A percentile compares a stretch with the other conserved stretches of the same genome.
Conservation (phyloP, 2,329 filamentous ascomycete genomes). For the Epichloe uncinata region DNA sequence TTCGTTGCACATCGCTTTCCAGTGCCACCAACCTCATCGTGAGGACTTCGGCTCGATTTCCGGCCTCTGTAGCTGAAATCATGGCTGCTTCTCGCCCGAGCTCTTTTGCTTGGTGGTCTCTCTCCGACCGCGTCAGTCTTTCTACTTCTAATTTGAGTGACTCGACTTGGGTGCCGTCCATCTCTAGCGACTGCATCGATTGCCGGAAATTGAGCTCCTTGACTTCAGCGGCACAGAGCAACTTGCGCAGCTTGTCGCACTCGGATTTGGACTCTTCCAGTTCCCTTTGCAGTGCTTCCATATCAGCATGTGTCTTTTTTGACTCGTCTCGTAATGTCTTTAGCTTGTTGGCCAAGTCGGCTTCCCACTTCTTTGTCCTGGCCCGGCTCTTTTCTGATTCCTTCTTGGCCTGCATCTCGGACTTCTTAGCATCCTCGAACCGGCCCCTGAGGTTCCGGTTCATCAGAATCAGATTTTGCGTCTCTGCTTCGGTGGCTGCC, state of each 20-base stretch:
- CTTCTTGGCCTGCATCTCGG: conserved; percentile 55
- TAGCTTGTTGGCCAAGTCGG: conserved; percentile 53
- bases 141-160: conserved; percentile 45
- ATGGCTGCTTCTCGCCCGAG: conserved; percentile 43
- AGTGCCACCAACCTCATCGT: conserved; percentile 41
- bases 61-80: conserved; percentile 43
- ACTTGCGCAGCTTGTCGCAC: conserved; percentile 47
- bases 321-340: conserved; percentile 55
- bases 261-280: conserved; percentile 46
- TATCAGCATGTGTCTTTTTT: conserved; percentile 48
- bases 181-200: conserved; percentile 48
- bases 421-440: conserved; percentile 58
- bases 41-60: conserved; percentile 45
- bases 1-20: conserved; percentile 32
- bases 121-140: conserved; percentile 45
- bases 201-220: conserved; percentile 52
- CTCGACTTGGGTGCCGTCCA: conserved; percentile 46
- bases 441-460: conserved; percentile 62
- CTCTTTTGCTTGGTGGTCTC: conserved; percentile 50
- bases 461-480: conserved; percentile 64
- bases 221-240: conserved; percentile 57
- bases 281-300: conserved; percentile 42
- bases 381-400: conserved; percentile 60
- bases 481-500: conserved; percentile 68
- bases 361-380: conserved; percentile 67